Evolutionary conservation across 75 land plant species (phyloP).

Genomic region (Cunninghamia lanceolata): DNA sequence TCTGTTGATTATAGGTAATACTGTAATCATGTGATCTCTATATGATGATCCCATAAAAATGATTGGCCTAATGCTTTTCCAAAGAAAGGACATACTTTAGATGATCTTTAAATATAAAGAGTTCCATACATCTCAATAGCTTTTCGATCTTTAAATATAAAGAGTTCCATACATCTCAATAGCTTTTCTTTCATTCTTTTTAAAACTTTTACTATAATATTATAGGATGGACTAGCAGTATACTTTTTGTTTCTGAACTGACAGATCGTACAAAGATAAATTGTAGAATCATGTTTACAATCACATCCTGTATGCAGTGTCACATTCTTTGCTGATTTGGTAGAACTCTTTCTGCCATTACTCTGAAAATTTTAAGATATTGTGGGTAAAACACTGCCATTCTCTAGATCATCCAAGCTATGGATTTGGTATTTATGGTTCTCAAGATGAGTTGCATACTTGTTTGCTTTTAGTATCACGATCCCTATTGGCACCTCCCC

Average conservation of each 20-base stretch:
- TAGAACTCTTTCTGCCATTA: neutral
- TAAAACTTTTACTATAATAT: neutral
- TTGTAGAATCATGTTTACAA: neutral
- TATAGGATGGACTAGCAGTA: neutral
- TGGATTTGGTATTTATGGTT: no score
- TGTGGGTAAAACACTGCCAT: no score
- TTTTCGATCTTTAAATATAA: neutral
- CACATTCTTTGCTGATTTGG: neutral
- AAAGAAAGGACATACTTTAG: neutral
- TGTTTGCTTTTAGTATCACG: no score
- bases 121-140: conserved; percentile 4
- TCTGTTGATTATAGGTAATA: neutral
- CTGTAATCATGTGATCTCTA: neutral
- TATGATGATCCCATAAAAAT: neutral
- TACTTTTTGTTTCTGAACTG: neutral
- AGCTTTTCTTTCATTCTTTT: neutral
- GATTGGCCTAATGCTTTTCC: neutral
- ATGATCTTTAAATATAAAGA: neutral
- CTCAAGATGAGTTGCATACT: no score
- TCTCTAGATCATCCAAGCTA: no score
- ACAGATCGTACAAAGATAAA: neutral
- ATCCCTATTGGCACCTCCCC: no score
- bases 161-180: conserved; percentile 3
- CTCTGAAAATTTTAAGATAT: neutral
- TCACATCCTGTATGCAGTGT: neutral